Evolutionary conservation across 768 basidiomycete species (phyloP), one percentile per base, ranked within the genome.

Genomic region (Solioccasus polychromus): DNA sequence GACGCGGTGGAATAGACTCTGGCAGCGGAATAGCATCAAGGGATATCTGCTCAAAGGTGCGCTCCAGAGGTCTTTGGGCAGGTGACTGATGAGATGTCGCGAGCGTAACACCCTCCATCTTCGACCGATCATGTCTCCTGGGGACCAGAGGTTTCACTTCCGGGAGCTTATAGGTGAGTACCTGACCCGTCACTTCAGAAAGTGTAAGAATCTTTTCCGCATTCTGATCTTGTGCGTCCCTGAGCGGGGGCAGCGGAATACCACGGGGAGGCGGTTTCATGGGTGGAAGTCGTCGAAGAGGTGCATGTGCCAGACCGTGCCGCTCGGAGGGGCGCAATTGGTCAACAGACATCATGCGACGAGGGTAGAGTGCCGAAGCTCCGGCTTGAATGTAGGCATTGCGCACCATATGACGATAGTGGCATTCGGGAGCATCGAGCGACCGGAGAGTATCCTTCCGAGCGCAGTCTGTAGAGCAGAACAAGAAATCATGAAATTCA

Each of bases 401-500:
- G 9, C 45, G 56, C 14, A 60, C 44, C 22, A 49, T 47, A 0
- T 50, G 40, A 28, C 63, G 65, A 39, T 65, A 65, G 23, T 65
- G 65, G 31, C 50, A 55, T 17, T 59, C 31, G 5, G 48, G 40
- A 12, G 42, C 44, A 2, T 38, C 53, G 19, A 67, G 59, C 3
- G 63, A 55, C 20, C 55, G 53, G 15, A 66, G 51, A 20, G 66
- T 40, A 20, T 67, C 65, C 28, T 7, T 29, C 18, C 56, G 63
- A 8, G 64, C 66, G 10, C 66, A 67, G 0, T 44, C 2, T 3
- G 45, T 47, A 17, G 65, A 65, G 30, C 64, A 65, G 36, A 51
- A 67, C 48, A 49, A 64, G 35, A 57, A 61, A 0, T 67, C 63
- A 29, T 65, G 64, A 10, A 42, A 52, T 39, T 54, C 43, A 0